Evolutionary conservation across 2,329 filamentous ascomycete genomes (phyloP), one percentile per base, ranked within the genome.

Genomic region (Chrysoporthe austroafricana): DNA sequence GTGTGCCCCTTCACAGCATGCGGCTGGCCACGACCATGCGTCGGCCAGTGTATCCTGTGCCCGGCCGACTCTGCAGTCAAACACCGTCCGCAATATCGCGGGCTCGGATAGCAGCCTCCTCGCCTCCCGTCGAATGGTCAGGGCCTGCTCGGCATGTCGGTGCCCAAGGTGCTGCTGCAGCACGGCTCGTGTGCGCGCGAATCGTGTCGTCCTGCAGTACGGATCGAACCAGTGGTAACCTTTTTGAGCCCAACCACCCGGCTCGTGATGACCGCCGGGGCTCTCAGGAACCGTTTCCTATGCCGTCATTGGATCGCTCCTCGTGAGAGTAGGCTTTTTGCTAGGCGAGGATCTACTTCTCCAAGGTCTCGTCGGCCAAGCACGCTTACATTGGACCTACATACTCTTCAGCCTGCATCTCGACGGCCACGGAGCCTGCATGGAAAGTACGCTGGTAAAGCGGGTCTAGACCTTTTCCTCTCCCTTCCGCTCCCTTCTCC

Each of bases 1-100:
- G 64, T 34, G 69, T 71, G 63, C 71, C 68, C 69, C 73, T 68
- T 69, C 74, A 76, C 73, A 71, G 72, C 73, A 72, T 73, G 70
- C 72, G 68, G 70, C 69, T 72, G 64, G 69, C 66, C 26, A 21
- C 39, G 21, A 36, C 14, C 36, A 60, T 9, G 34, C 50, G 61
- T 66, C 54, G 56, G 44, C 36, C 36, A 39, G 36, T 46, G 14
- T 13, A 2, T 46, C 44, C 44, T 32, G 50, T 54, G 50, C 50
- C 32, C 73, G 71, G 73, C 72, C 70, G 71, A 70, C 70, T 72
- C 71, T 71, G 70, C 73, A 73, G 63, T 66, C 63, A 26, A 52
- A 63, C n/a, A 72, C 68, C 72, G 71, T 75, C 69, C 60, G 71
- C 71, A 71, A 71, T 73, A 68, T 73, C 68, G 70, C 73, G 74